phyloP scores from a whole-genome alignment of 306 rosid species.

The Dalbergia cultrata region DNA sequence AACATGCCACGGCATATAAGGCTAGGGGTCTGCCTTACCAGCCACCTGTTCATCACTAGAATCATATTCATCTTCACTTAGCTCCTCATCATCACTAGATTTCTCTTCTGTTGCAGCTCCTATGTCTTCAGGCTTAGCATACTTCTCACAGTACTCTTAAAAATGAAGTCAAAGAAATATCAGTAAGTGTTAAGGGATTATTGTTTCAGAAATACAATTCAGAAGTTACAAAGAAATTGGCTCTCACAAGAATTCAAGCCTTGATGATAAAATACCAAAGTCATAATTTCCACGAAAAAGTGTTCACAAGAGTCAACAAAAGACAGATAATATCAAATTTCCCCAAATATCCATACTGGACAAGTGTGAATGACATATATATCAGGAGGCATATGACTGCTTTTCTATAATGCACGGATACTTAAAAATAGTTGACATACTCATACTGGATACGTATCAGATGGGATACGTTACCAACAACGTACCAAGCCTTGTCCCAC shows the following conservation, averaged over 20 bases:
- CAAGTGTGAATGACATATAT: constrained; percentile 1
- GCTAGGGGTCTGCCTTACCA: constrained; percentile 64
- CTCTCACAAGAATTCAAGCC: constrained; percentile 3
- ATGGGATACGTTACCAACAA: neutral
- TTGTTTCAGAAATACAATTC: constrained; percentile 28
- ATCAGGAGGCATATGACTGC: neutral
- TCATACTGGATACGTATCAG: too few species aligned
- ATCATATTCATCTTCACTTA: constrained; percentile 64
- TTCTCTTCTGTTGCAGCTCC: constrained; percentile 61
- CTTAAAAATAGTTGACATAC: too few species aligned
- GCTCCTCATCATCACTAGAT: constrained; percentile 70
- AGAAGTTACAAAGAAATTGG: constrained; percentile 6
- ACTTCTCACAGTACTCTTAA: constrained; percentile 66
- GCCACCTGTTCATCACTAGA: constrained; percentile 67
- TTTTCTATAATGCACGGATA: too few species aligned
- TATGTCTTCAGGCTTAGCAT: constrained; percentile 62
- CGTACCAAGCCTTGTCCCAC: neutral
- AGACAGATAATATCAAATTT: neutral
- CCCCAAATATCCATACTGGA: neutral
- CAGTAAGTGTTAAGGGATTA: constrained; percentile 2
- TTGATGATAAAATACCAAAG: constrained; percentile 34
- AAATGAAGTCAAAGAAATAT: constrained; percentile 23
- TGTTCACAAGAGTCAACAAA: neutral
- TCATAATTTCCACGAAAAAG: neutral
- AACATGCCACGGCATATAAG: constrained; percentile 26